Evolutionary conservation across 78 protist genomes (phyloP), one percentile per base, ranked within the genome.

Genomic region (Dictyostelium brefeldianum): DNA sequence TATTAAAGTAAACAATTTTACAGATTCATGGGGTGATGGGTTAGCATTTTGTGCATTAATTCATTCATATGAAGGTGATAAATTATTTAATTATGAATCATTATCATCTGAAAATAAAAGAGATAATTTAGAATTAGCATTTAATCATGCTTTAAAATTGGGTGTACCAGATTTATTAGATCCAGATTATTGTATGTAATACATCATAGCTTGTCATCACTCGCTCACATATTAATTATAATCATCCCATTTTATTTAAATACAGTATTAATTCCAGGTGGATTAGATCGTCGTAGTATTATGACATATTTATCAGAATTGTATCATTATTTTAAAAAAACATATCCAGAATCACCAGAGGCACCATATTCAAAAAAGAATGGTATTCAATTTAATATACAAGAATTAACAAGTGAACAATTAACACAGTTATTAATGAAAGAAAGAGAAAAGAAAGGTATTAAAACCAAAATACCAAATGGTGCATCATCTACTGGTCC

Each of bases 41-140:
- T 77, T 87, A 22, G 93, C 84, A 74, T 87, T 87, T 65, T 87
- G 93, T 65, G 93, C 93, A 48, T 65, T 87, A 12, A 70, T 87
- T 50, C 93, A 87, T 31, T 87, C 93, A 20, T 87, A 77, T 77
- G 93, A 87, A 87, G 92, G 93, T 65, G 93, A 87, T 77, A 87
- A 77, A 51, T n/a, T 87, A 29, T 77, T 87, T 62, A 59, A 69
- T 62, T 87, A 65, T 77, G 78, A 74, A 10, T 43, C 53, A 27
- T 57, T 87, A 36, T 29, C 41, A 43, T 18, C 93, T 7, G 22
- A 17, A 20, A 77, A 87, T 64, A 77, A 65, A 59, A 56, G 69
- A 53, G 78, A 77, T 59, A 87, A 87, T 65, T 65, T 87, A 15
- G 85, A 48, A 36, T 77, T 87, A n/a, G 93, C 93, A n/a, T 87